Percentiles rank a stretch among this genome's conserved stretches.
These are phyloP conservation scores for Phaeotremella fagi DNA, from an alignment of 768 basidiomycete species.

Conservation along the genomic window DNA sequence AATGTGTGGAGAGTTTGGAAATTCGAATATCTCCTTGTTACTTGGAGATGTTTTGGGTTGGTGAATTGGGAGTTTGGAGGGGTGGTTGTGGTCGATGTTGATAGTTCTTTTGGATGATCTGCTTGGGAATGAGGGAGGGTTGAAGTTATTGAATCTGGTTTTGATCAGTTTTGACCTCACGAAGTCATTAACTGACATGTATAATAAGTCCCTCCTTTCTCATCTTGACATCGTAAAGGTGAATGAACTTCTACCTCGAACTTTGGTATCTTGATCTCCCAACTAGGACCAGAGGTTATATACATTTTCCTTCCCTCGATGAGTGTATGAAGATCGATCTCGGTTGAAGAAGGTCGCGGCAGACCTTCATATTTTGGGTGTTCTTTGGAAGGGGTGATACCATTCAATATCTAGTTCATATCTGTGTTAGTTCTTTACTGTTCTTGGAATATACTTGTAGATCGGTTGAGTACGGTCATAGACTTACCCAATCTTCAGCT, in stretches of 20 bases:
- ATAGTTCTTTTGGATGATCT: no score
- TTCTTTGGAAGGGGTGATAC: neutral
- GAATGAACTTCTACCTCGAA: constrained; percentile 75
- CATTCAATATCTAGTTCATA: neutral
- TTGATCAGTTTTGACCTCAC: no score
- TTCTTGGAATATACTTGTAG: neutral
- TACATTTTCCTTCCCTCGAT: neutral
- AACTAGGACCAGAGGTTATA: constrained; percentile 52
- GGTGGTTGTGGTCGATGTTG: no score
- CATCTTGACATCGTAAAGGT: constrained; percentile 67
- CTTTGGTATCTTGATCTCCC: constrained; percentile 67
- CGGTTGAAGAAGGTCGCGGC: neutral
- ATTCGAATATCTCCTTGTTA: constrained; percentile 76
- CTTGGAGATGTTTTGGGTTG: constrained; percentile 59
- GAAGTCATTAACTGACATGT: constrained; percentile 53
- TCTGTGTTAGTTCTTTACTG: neutral
- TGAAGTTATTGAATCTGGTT: no score
- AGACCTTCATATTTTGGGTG: neutral
- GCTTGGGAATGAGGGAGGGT: no score
- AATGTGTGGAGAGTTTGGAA: constrained; percentile 73
- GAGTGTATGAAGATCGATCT: constrained; percentile 1
- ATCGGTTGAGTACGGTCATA: no score
- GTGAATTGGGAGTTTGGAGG: no score
- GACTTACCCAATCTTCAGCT: constrained; percentile 1
- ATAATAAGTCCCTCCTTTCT: constrained; percentile 62